Base-by-base conservation (phyloP, 345 rosid genomes). In the Geranium brycei region DNA sequence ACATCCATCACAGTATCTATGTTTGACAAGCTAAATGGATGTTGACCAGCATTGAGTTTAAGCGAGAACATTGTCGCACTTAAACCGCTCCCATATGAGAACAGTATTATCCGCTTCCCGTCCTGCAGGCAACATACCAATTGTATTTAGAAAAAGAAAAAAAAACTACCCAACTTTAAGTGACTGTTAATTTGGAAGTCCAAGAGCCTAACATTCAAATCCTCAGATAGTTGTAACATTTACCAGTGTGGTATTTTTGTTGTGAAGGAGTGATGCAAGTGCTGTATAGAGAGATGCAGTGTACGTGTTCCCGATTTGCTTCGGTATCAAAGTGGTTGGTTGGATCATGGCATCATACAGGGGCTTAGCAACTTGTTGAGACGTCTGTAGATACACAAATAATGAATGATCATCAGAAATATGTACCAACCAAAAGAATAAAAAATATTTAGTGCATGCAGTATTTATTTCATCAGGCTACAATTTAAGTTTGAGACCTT, bases 231-330 rank as follows among this genome's bases (percentile, higher is more conserved):
- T 10, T 60, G 18, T 28, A 69, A 60, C 63, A 72, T 17, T 79
- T 88, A 93, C 99, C 97, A 95, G 69, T 73, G 80, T 81, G 30
- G 69, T 73, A 55, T 84, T 68, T 75, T 84, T 87, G 68, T 83
- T 85, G 83, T 95, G 90, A 78, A 95, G 74, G 35, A 95, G 93
- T 60, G 99, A 95, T 59, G 78, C 92, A 72, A 95, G 88, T 55
- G 99, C 99, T 19, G 97, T 96, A 67, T 91, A 95, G 31, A 95
- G 70, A 69, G 99, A 95, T 69, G 99, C 99, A 0, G 99, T 95
- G 77, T 95, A 91, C 97, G 88, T 95, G 84, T 95, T 95, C 68
- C 99, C 99, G n/a, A 88, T 95, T 91, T 88, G 86, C 68, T 95
- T 95, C 28, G 99, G 99, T 61, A 95, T 32, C 82, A 91, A 77